These are phyloP conservation scores for Erigeron canadensis DNA, from an alignment of 129 eudicot species.

Conservation along the genomic window DNA sequence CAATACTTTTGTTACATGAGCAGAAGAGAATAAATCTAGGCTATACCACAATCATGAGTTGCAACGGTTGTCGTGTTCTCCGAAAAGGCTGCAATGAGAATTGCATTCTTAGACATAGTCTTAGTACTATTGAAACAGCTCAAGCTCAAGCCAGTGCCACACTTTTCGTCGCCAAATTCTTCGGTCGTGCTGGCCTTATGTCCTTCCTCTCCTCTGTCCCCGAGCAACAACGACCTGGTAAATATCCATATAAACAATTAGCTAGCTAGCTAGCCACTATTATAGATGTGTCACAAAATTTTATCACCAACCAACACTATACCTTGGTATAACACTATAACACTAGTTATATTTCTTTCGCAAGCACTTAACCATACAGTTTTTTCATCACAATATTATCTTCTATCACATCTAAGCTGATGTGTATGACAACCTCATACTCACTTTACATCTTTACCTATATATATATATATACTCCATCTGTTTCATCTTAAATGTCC, in stretches of 20 bases:
- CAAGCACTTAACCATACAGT: too few species aligned
- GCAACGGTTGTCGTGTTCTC: conserved; percentile 81
- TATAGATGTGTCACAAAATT: too few species aligned
- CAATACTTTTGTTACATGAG: not conserved
- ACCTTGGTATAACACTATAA: too few species aligned
- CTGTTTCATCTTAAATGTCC: too few species aligned
- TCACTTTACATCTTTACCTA: too few species aligned
- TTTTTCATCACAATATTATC: too few species aligned
- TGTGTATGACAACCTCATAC: too few species aligned
- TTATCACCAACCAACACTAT: too few species aligned
- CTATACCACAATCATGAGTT: conserved; percentile 42
- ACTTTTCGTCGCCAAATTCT: conserved; percentile 39
- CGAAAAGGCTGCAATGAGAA: conserved; percentile 80
- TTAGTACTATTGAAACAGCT: conserved; percentile 46
- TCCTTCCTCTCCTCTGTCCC: conserved; percentile 43
- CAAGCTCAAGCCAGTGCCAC: conserved; percentile 77
- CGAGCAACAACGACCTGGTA: conserved; percentile 38
- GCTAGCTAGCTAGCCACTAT: too few species aligned
- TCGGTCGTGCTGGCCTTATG: conserved; percentile 39
- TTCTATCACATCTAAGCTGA: too few species aligned
- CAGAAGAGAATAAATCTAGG: not conserved
- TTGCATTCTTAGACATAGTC: conserved; percentile 66
- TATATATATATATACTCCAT: too few species aligned
- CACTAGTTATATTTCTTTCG: too few species aligned
- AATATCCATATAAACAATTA: not conserved